Base-by-base conservation (phyloP, 2,329 filamentous ascomycete genomes). In the Aspergillus fructus region DNA sequence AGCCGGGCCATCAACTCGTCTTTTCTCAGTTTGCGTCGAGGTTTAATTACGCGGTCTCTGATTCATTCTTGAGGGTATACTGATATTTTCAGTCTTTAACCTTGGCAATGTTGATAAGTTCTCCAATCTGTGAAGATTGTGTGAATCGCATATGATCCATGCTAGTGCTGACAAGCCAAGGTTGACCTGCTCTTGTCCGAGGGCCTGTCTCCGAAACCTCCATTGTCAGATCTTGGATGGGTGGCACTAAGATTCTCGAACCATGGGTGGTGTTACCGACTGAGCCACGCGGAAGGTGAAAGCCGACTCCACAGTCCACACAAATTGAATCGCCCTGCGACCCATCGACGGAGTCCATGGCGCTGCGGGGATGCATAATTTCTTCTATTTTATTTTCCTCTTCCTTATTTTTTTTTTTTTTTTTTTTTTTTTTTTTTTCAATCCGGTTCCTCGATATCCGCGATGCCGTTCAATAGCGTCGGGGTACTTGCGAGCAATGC, bases 281-380 rank as follows among this genome's bases (percentile, higher is more conserved):
- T 53, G 34, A 43, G 55, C 63, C 63, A 65, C 63, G 61, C 63
- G 63, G 61, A 39, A 19, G 17, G 48, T 42, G 55, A 55, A 54
- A 61, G 56, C 59, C 47, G 59, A 60, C 56, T 61, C 62, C 63
- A 64, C 61, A 60, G 55, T 59, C 62, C 63, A 64, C 61, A 52
- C 34, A n/a, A 43, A 39, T 42, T 19, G 40, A 49, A 17, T 49
- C 23, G 34, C 13, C 12, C 12, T 37, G 34, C 34, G 2, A n/a
- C 13, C 34, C 34, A n/a, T n/a, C 34, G 34, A 37, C n/a, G 12
- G 6, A 15, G 34, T 7, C 34, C 34, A 30, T 30, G 27, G 27
- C 27, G 27, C 27, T 30, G 27, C 27, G 27, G 27, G 27, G 27
- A 3, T 11, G 27, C 27, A 30, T 30, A 30, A 30, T 30, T 30